Evolutionary conservation across 768 basidiomycete species (phyloP), one percentile per base, ranked within the genome.

Genomic region (Pisolithus microcarpus): DNA sequence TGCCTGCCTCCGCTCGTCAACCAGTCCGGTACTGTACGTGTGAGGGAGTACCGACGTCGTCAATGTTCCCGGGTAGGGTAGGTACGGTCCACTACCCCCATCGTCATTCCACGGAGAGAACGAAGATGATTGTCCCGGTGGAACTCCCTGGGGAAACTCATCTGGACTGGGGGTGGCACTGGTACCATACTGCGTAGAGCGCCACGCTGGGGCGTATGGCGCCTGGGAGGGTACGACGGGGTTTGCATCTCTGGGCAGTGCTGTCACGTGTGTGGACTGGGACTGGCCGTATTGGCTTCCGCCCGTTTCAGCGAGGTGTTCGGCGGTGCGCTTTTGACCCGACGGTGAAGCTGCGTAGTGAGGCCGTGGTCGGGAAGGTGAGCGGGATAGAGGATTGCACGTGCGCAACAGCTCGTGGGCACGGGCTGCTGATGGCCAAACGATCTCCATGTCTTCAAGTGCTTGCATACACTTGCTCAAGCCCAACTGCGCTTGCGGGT

Each of bases 341-440:
- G 19, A 37, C 38, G 55, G 45, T 6, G 45, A 19, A 31, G 30
- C n/a, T 19, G 23, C 45, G 51, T 24, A 45, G 43, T 8, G 53
- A 40, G 44, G 49, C 5, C 31, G 28, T 49, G 56, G 37, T 43
- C 47, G n/a, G 16, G 9, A 6, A 7, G 36, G 9, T 26, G 31
- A 2, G 19, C 8, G 18, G 21, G 45, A 43, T 19, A 46, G 38
- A 30, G 30, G 51, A 46, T 48, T 45, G 19, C 30, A 48, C 23
- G 23, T 23, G 30, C 13, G 55, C 31, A 91, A 75, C 18, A 91
- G 79, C 60, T 86, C 83, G 46, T 81, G 73, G 5, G 85, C 86
- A 16, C 88, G 82, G 9, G 74, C 80, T 3, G 88, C 88, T 53
- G 80, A 80, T 0, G 87, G 87, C 88, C 88, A 91, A 23, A 84